These are phyloP conservation scores for Aspergillus bertholletiae DNA, from an alignment of 495 filamentous ascomycete genomes.

Conservation along the genomic window DNA sequence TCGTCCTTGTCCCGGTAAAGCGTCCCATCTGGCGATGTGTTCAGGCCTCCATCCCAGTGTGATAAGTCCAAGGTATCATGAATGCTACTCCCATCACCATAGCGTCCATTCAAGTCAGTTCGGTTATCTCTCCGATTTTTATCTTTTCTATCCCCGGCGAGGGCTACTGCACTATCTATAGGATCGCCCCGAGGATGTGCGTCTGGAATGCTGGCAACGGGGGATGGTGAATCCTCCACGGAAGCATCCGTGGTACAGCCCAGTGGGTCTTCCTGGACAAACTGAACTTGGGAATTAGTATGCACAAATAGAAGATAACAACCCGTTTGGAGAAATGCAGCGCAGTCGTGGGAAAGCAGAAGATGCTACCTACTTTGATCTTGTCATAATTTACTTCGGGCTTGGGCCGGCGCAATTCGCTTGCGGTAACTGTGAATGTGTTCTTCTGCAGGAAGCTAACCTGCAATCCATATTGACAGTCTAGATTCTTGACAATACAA, in stretches of 20 bases:
- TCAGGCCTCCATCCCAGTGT: not conserved
- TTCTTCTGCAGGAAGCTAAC: conserved; percentile 43
- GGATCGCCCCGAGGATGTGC: not conserved
- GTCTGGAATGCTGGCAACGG: not conserved
- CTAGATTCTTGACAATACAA: conserved; percentile 35
- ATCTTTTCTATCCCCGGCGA: not conserved
- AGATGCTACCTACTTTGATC: conserved; percentile 20
- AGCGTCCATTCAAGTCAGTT: not conserved
- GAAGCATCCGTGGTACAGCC: not conserved
- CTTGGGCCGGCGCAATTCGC: conserved; percentile 5
- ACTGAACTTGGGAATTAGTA: conserved; percentile 13
- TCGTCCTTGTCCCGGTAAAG: conserved; percentile 29
- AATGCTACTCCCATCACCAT: not conserved
- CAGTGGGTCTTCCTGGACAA: conserved; percentile 18
- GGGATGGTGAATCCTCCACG: not conserved
- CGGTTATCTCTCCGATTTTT: not conserved
- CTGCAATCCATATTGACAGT: conserved; percentile 37
- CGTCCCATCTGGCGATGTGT: not conserved
- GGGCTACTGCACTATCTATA: not conserved
- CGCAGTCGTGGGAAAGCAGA: not conserved
- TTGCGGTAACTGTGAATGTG: conserved; percentile 23
- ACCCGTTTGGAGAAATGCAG: not conserved
- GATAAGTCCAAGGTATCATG: not conserved
- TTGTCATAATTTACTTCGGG: conserved; percentile 15
- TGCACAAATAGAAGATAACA: not conserved